Evolutionary conservation across 768 basidiomycete genomes (phyloP).

Genomic region (Termitomyces sp.): DNA sequence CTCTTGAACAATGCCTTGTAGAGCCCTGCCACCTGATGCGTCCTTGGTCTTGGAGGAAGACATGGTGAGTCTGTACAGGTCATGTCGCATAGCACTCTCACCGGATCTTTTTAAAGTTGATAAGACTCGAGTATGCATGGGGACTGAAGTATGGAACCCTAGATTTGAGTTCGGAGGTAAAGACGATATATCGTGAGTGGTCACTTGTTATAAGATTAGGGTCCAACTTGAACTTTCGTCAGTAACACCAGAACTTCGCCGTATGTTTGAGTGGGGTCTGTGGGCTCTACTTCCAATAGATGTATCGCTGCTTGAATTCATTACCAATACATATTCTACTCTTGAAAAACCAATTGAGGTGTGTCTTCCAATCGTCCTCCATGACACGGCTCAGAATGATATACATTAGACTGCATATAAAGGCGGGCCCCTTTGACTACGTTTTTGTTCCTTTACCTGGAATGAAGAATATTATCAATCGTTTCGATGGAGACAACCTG

Average conservation of each 20-base stretch:
- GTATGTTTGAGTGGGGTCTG: not conserved
- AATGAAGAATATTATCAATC: not conserved
- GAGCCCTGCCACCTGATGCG: not conserved
- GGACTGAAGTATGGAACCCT: too few relatives aligned
- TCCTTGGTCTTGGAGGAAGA: not conserved
- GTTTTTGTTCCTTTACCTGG: not conserved
- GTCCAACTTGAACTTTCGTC: not conserved
- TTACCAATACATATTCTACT: not conserved
- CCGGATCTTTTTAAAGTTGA: not conserved
- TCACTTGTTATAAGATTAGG: not conserved
- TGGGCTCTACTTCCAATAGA: not conserved
- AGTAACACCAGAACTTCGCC: too few relatives aligned
- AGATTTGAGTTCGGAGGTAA: too few relatives aligned
- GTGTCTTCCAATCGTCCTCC: not conserved
- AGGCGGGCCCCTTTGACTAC: not conserved
- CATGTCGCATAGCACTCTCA: not conserved
- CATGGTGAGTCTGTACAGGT: not conserved
- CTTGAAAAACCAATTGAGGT: not conserved
- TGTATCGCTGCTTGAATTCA: not conserved
- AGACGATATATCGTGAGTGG: too few relatives aligned
- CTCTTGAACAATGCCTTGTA: not conserved
- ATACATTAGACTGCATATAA: not conserved
- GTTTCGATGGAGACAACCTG: not conserved
- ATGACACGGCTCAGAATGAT: too few relatives aligned
- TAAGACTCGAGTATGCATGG: not conserved